Conservation (phyloP, 2,329 filamentous ascomycete species). For the Hypoxylon sp. region DNA sequence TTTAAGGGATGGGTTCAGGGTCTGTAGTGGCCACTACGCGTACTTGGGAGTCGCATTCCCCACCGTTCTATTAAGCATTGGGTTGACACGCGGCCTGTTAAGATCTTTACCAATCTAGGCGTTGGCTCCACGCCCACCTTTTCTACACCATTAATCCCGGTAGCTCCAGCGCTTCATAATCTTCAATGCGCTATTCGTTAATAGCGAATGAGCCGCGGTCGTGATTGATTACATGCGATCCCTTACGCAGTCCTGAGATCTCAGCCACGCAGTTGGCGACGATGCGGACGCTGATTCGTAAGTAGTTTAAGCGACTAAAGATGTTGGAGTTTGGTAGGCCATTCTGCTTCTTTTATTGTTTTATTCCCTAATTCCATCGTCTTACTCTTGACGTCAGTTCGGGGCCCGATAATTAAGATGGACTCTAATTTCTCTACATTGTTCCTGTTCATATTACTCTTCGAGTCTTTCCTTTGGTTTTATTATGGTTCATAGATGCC, state of each 20-base stretch:
- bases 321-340: not conserved
- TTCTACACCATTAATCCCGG: constrained; percentile 19
- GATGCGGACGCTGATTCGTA: constrained; percentile 19
- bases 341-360: constrained; percentile 6
- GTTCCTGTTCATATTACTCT: constrained; percentile 8
- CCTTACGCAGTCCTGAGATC: constrained; percentile 18
- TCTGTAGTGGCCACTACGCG: not conserved
- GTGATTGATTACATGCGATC: constrained; percentile 10
- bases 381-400: not conserved
- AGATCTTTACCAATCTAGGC: constrained; percentile 36
- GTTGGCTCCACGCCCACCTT: constrained; percentile 33
- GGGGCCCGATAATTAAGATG: not conserved
- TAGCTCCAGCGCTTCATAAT: constrained; percentile 17
- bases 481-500: constrained; percentile 1
- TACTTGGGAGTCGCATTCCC: constrained; percentile 13
- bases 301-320: constrained; percentile 17
- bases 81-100: constrained; percentile 37
- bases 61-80: constrained; percentile 29
- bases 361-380: constrained; percentile 3
- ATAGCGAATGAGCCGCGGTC: constrained; percentile 4
- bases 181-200: constrained; percentile 7
- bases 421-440: constrained; percentile 18
- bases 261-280: constrained; percentile 26
- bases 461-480: constrained; percentile 7
- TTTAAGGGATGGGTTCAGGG: constrained; percentile 15